Conservation (phyloP, 768 basidiomycete species). For the Coprinopsis strossmayeri region DNA sequence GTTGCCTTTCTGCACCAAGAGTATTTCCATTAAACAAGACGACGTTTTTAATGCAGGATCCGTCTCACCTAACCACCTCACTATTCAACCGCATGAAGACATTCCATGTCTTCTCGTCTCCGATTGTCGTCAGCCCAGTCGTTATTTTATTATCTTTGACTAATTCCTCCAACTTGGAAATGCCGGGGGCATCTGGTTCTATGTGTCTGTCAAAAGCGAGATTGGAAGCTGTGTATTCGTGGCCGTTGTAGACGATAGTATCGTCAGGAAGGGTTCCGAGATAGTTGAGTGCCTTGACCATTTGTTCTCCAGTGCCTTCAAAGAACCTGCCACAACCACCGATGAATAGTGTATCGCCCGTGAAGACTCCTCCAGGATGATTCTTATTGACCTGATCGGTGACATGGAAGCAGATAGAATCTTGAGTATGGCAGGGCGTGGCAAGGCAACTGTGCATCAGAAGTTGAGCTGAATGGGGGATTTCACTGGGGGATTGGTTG, state of each 20-base stretch:
- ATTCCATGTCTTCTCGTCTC: conserved; percentile 93
- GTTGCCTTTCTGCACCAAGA: conserved; percentile 57
- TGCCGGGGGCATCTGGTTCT: conserved; percentile 51
- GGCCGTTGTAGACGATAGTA: conserved; percentile 82
- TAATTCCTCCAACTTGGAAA: conserved; percentile 54
- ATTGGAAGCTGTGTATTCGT: conserved; percentile 83
- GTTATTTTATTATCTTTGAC: conserved; percentile 56
- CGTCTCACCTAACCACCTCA: conserved; percentile 55
- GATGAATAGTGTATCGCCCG: conserved; percentile 89
- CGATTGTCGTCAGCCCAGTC: conserved; percentile 82
- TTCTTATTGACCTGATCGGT: conserved; percentile 41
- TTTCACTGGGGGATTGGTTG: background rate
- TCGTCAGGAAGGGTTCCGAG: conserved; percentile 70
- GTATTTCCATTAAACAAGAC: too few relatives aligned
- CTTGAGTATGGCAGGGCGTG: conserved; percentile 93
- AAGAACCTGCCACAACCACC: conserved; percentile 94
- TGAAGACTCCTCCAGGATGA: conserved; percentile 79
- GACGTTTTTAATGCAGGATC: too few relatives aligned
- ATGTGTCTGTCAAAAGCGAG: conserved; percentile 64
- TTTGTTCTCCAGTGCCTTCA: conserved; percentile 74
- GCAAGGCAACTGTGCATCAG: conserved; percentile 60
- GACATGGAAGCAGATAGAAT: conserved; percentile 89
- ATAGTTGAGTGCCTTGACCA: conserved; percentile 70
- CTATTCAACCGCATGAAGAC: conserved; percentile 82
- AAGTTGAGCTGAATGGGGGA: conserved; percentile 2